Evolutionary conservation across 805 yeast species (phyloP).

Genomic region (Wickerhamiella parazyma): DNA sequence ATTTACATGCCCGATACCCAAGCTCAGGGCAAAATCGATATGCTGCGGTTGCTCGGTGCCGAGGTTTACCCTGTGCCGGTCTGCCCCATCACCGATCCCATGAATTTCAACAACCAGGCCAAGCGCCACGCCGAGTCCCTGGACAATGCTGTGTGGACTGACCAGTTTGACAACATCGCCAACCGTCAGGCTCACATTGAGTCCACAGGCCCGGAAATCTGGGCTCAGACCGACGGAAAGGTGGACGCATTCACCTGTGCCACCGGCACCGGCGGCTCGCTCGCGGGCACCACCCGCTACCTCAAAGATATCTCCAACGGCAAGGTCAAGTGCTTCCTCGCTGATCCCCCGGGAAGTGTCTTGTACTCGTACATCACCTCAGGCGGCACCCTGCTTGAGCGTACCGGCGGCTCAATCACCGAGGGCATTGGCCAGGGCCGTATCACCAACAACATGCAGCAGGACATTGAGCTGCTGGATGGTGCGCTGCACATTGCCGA

Average conservation of each 20-base stretch:
- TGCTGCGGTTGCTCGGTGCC: conserved; percentile 64
- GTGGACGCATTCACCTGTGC: conserved; percentile 81
- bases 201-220: conserved; percentile 86
- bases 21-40: conserved; percentile 64
- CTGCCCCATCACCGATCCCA: conserved; percentile 66
- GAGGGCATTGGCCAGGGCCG: conserved; percentile 97
- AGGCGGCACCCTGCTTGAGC: conserved; percentile 51
- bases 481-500: conserved; percentile 73
- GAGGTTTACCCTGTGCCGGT: conserved; percentile 85
- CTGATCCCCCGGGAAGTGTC: conserved; percentile 92
- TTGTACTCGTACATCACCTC: conserved; percentile 64
- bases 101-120: conserved; percentile 80
- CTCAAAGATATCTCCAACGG: conserved; percentile 57
- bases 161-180: conserved; percentile 80
- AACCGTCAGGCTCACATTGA: conserved; percentile 80
- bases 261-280: conserved; percentile 88
- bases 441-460: conserved; percentile 66
- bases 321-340: conserved; percentile 48
- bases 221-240: conserved; percentile 67
- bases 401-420: conserved; percentile 76
- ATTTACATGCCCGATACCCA: conserved; percentile 90
- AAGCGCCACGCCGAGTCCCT: conserved; percentile 64
- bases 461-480: conserved; percentile 60
- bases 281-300: conserved; percentile 73
- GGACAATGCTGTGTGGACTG: conserved; percentile 81